Base-by-base conservation (phyloP, 768 basidiomycete species). In the Calvatia gigantea region DNA sequence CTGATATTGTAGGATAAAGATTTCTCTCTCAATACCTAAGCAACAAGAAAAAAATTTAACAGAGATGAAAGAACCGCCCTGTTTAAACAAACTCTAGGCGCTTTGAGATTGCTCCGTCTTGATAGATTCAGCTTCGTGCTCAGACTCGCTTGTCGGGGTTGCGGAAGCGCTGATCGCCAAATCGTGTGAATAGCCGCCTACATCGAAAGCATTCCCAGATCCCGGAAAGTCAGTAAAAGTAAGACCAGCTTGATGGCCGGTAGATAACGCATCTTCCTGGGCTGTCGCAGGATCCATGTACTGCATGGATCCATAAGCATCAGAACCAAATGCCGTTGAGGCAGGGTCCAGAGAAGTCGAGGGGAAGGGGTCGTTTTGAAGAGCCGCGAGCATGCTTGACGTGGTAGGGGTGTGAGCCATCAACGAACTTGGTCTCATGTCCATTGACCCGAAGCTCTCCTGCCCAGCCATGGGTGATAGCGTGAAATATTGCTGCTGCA, bases 391-490 rank as follows among this genome's bases (percentile, higher is more conserved):
- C 91, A 94, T 93, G 70, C 88, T 92, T 55, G 90, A 91, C 25
- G 90, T 91, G 5, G 91, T 93, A 6, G 91, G 91, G 17, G 89
- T 90, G 67, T 91, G 85, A 15, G 77, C 80, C 85, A 92, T 88
- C 63, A 83, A 68, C 50, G 81, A 81, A 15, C 70, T 70, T 4
- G 87, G 78, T 43, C 86, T 78, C 57, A 78, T 78, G 59, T 89
- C 88, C 63, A 88, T 76, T 33, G 78, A 64, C 56, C 79, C 79
- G 61, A 91, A 93, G 64, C 72, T 85, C 69, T 92, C 91, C 64
- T 92, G 89, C 23, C 90, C 91, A 28, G 86, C 81, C 90, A 92
- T 92, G n/a, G 91, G 89, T 52, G 90, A 92, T 54, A 93, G 74
- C 3, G 88, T 80, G 68, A 90, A 89, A 73, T 87, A 94, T 63